Evolutionary conservation across 2,329 filamentous ascomycete species (phyloP), one percentile per base, ranked within the genome.

Genomic region (Coniochaeta sp.): DNA sequence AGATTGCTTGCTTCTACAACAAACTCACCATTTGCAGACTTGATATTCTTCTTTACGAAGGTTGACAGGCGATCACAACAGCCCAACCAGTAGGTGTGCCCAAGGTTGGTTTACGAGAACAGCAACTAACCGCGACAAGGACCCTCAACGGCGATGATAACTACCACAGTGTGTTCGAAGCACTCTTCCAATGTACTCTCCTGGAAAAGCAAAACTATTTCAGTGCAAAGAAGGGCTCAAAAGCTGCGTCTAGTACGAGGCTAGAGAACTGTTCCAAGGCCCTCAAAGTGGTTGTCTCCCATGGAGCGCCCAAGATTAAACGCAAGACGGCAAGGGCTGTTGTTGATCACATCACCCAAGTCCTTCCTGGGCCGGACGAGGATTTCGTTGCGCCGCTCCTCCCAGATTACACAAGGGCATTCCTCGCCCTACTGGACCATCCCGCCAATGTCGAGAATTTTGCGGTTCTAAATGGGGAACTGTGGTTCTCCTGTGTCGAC

Each of bases 141-240:
- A 61, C 52, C 33, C 60, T 73, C 14, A 77, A 96, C 36, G 83
- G 82, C 54, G 91, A 96, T 70, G 90, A 89, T 70, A 83, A 83
- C n/a, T 96, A 90, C 66, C 89, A 95, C 69, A 83, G 84, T 62
- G 86, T 97, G 50, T 90, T 91, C 67, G 91, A 97, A 68, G 83
- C 85, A 1, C 77, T 98, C 2, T 96, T 97, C 69, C 81, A 83
- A 59, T 88, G 81, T 69, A 82, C 82, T 1, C 72, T 87, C 19
- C 73, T 80, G 16, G 92, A 96, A 66, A 91, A 90, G 69, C 78
- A 85, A 11, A 71, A 74, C 19, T 89, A 84, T 64, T 80, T 83
- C 60, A 82, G 81, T 60, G 79, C 79, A 14, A 81, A 78, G 64
- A 79, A 75, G 61, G 69, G 67, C 12, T 65, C 66, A 6, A 81